Conservation (phyloP, 2,329 filamentous ascomycete species). For the Botrytis porri region DNA sequence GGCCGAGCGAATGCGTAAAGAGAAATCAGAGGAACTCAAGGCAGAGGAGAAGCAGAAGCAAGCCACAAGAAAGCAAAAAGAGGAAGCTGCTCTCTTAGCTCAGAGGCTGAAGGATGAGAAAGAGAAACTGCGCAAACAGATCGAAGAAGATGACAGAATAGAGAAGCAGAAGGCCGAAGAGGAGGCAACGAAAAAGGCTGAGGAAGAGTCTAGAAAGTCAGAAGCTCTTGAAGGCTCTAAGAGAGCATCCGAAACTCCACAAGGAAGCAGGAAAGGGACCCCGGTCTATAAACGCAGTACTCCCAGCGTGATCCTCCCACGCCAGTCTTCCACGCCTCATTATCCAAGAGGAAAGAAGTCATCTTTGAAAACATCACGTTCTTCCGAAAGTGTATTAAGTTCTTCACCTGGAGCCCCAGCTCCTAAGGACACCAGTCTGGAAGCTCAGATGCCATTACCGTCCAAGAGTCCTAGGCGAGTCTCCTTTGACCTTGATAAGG, state of each 20-base stretch:
- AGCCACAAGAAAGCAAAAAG: constrained; percentile 20
- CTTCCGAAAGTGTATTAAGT: constrained; percentile 27
- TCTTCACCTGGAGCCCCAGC: constrained; percentile 28
- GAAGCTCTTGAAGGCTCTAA: neutral
- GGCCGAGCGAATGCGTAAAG: constrained; percentile 24
- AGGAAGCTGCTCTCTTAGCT: constrained; percentile 20
- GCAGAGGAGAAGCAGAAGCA: constrained; percentile 23
- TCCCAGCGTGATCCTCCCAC: constrained; percentile 22
- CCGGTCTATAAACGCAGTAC: constrained; percentile 17
- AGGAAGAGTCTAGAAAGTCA: constrained; percentile 12
- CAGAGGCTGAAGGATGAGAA: constrained; percentile 26
- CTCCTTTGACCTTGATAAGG: constrained; percentile 27
- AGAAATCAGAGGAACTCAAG: constrained; percentile 22
- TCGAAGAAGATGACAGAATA: constrained; percentile 23
- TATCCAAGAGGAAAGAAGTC: constrained; percentile 33
- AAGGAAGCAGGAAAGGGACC: constrained; percentile 14
- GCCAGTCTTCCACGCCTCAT: constrained; percentile 31
- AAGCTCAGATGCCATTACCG: constrained; percentile 30
- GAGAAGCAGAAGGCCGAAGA: constrained; percentile 21
- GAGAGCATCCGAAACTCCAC: constrained; percentile 4
- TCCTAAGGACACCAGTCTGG: constrained; percentile 26
- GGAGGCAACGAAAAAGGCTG: constrained; percentile 16
- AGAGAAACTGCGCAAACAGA: constrained; percentile 18
- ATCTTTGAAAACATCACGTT: constrained; percentile 25
- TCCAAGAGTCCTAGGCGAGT: constrained; percentile 21